Conservation (phyloP, 1,284 basidiomycete genomes). For the Mycena sp. region DNA sequence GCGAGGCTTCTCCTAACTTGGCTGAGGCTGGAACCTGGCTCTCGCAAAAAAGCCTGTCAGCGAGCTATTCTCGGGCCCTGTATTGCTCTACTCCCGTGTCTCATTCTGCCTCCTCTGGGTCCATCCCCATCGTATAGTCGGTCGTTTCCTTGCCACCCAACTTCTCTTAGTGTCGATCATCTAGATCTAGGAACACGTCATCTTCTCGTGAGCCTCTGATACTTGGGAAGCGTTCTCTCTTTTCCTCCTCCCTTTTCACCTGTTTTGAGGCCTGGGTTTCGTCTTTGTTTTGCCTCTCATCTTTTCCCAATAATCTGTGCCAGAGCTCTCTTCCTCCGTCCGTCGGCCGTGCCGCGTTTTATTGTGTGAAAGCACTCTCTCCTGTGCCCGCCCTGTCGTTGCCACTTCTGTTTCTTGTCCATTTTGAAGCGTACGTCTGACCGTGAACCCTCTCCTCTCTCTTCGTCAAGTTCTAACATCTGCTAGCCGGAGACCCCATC, state of each 20-base stretch:
- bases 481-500: not conserved
- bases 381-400: not conserved
- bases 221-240: too few relatives aligned
- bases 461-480: not conserved
- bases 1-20: too few relatives aligned
- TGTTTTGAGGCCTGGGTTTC: slow-evolving; percentile 15
- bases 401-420: not conserved
- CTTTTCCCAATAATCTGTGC: not conserved
- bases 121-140: not conserved
- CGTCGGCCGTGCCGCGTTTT: slow-evolving; percentile 26
- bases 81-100: not conserved
- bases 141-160: slow-evolving; percentile 10
- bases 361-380: not conserved
- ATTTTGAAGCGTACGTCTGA: not conserved
- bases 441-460: not conserved
- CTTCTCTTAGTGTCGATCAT: slow-evolving; percentile 8
- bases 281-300: not conserved
- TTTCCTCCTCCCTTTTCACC: too few relatives aligned
- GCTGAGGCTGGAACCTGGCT: too few relatives aligned
- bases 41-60: too few relatives aligned
- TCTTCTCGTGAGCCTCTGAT: too few relatives aligned
- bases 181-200: slow-evolving; percentile 17
- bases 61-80: too few relatives aligned
- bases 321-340: not conserved
- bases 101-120: not conserved